These are phyloP conservation scores for Pseudogymnoascus pannorum DNA, from an alignment of 2,329 filamentous ascomycete genomes.

Conservation along the genomic window DNA sequence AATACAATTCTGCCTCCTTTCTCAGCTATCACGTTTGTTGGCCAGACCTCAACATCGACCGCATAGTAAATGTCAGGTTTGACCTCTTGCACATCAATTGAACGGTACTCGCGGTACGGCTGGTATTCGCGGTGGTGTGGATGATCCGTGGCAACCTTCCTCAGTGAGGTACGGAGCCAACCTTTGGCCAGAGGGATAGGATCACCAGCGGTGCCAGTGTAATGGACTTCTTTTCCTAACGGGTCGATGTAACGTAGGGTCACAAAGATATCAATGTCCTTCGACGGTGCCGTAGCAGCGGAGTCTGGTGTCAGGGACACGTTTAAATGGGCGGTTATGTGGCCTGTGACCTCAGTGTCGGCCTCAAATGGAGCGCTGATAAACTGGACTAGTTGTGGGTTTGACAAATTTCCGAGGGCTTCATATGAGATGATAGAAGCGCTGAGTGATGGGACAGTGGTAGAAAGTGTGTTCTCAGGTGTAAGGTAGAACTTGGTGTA, in stretches of 20 bases:
- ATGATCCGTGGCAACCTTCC: constrained; percentile 45
- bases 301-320: constrained; percentile 38
- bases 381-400: constrained; percentile 50
- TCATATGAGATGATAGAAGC: constrained; percentile 45
- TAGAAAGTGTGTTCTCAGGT: constrained; percentile 26
- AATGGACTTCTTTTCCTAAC: constrained; percentile 49
- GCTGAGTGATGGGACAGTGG: not conserved
- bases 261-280: constrained; percentile 57
- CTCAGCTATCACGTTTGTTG: constrained; percentile 51
- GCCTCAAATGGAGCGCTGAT: constrained; percentile 47
- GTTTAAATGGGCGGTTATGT: constrained; percentile 56
- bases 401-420: constrained; percentile 50
- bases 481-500: constrained; percentile 57
- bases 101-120: constrained; percentile 52
- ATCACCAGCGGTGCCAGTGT: constrained; percentile 60
- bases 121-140: constrained; percentile 46
- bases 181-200: constrained; percentile 56
- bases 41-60: constrained; percentile 59
- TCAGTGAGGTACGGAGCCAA: constrained; percentile 52
- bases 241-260: constrained; percentile 53
- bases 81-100: constrained; percentile 48
- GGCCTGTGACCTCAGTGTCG: constrained; percentile 64
- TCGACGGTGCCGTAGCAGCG: constrained; percentile 4
- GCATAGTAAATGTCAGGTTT: constrained; percentile 47
- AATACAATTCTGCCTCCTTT: constrained; percentile 47